Base-by-base conservation (phyloP, 2,329 filamentous ascomycete genomes). In the Trichoderma simmonsii region DNA sequence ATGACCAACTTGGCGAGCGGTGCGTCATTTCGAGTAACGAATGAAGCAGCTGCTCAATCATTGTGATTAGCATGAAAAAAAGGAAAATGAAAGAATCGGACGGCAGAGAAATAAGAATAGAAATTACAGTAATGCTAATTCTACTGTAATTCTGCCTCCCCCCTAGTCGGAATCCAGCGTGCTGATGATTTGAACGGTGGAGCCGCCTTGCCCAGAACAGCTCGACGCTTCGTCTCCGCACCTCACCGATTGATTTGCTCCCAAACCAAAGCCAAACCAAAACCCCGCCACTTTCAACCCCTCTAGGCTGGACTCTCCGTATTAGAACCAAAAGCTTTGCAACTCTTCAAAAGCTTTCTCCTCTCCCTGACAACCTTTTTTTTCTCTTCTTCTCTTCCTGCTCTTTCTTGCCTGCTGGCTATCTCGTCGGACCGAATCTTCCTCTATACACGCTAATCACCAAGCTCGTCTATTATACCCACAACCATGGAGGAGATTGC, bases 401-500 rank as follows among this genome's bases (percentile, higher is more conserved):
- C 57, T 48, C 32, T 51, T 24, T 30, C 51, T 48, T 56, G n/a
- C 43, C 51, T 63, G 60, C 34, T 30, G 34, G 34, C 24, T n/a
- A 32, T 9, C 28, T 32, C 11, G 5, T 21, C 59, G 30, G 26
- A 39, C 36, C 26, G 32, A 60, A 61, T 26, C 21, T 12, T 61
- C n/a, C 28, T 51, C 14, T 34, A 24, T 51, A 15, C 18, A 61
- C 61, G 76, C 71, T 68, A 68, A 73, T 74, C 56, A 69, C 56
- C 66, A 21, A 39, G 15, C 39, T 56, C 30, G 34, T 64, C 43
- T 18, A 11, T 43, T 64, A 64, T 57, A 64, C 34, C 59, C 59
- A 66, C 54, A 80, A 88, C 75, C 85, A 98, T 98, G 96, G 96
- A 98, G 82, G 96, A 98, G 85, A 97, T 99, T 82, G 94, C 95